These are phyloP conservation scores for Plasmopara halstedii DNA, from an alignment of 352 stramenopile genomes.

Conservation along the genomic window DNA sequence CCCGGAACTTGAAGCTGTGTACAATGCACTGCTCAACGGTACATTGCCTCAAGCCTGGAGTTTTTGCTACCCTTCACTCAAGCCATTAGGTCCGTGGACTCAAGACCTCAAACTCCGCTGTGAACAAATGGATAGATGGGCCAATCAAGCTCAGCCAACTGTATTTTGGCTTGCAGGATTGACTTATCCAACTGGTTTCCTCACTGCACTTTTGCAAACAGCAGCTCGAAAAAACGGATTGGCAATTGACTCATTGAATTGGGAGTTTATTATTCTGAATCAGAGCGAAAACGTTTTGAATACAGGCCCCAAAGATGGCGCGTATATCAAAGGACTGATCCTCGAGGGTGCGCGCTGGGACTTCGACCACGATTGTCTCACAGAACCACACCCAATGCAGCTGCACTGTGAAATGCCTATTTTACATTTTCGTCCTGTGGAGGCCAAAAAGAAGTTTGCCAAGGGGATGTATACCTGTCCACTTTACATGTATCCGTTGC, in stretches of 20 bases:
- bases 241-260: conserved; percentile 92
- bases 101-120: conserved; percentile 85
- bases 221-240: conserved; percentile 92
- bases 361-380: conserved; percentile 84
- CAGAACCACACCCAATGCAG: conserved; percentile 90
- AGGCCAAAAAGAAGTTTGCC: conserved; percentile 90
- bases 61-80: conserved; percentile 93
- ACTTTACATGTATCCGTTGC: conserved; percentile 95
- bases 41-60: conserved; percentile 87
- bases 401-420: conserved; percentile 88
- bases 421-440: conserved; percentile 93
- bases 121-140: conserved; percentile 90
- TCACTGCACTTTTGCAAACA: conserved; percentile 94
- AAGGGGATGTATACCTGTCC: conserved; percentile 93
- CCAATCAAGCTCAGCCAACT: conserved; percentile 67
- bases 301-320: conserved; percentile 80
- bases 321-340: conserved; percentile 89
- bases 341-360: conserved; percentile 91
- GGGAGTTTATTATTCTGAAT: conserved; percentile 92
- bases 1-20: conserved; percentile 90
- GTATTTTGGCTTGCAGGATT: conserved; percentile 95
- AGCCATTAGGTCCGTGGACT: conserved; percentile 90
- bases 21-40: conserved; percentile 84
- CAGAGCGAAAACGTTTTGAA: conserved; percentile 81
- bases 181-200: conserved; percentile 94